Base-by-base conservation (phyloP, 495 filamentous ascomycete species). In the Penicillium lividum region DNA sequence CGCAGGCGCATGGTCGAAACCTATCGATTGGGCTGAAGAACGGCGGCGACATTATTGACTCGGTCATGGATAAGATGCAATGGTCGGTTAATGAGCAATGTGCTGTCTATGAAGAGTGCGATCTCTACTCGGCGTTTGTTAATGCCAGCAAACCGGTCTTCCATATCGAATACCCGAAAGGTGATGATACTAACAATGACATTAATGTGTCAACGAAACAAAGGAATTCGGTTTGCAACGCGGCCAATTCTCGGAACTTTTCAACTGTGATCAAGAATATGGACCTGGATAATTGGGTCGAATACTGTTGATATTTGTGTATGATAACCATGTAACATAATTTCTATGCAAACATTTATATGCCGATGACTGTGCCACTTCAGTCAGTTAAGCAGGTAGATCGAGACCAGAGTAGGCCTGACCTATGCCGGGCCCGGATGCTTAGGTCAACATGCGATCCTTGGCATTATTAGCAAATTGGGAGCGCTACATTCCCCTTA, bases 61-160 rank as follows among this genome's bases (percentile, higher is more conserved):
- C 72, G 0, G 84, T 89, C 0, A 65, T 90, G 5, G 61, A 68
- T 7, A 72, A 81, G 1, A 82, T 86, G 64, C 79, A 90, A 58
- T 91, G 87, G 77, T 77, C 75, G 13, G 86, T 91, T 48, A 89
- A 90, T 68, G 88, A 91, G 75, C 83, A 90, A 68, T 91, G 88
- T 65, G 82, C 81, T 3, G 66, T 84, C 65, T 81, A 82, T 47
- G 57, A 75, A 7, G 84, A 87, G 61, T 90, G 87, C 59, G 73
- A 73, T 29, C 74, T 66, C 2, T 89, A 83, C 61, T 66, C 70
- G 3, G 68, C 82, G 25, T 90, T 90, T 62, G 75, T 83, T 29
- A 60, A 76, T 13, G 79, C 75, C 4, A 74, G 73, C 50, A 89
- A 90, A 71, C 87, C 88, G 0, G 86, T 91, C 25, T 90, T 90